A percentile compares a stretch with the other conserved stretches of the same genome.
phyloP scores from a whole-genome alignment of 148 eudicot species.

The Cornus controversa region DNA sequence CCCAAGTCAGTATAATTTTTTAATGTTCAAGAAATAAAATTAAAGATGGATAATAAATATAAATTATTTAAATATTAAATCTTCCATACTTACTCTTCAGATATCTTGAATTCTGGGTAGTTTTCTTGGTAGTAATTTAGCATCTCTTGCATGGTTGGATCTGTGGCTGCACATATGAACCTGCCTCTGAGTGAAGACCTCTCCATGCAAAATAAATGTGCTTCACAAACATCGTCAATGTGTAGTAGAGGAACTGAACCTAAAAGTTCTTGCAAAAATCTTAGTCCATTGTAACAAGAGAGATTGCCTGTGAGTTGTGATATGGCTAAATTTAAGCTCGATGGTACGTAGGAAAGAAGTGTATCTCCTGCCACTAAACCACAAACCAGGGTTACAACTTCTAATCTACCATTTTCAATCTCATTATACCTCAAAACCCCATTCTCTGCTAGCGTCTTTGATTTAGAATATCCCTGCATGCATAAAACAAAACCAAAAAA shows the following conservation, averaged over 20 bases:
- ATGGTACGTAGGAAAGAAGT: conserved; percentile 21
- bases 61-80: too few relatives aligned
- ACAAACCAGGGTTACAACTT: conserved; percentile 37
- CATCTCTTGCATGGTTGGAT: background rate
- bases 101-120: background rate
- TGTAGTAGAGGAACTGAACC: conserved; percentile 48
- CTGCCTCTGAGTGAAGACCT: conserved; percentile 27
- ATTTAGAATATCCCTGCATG: conserved; percentile 27
- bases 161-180: conserved; percentile 29
- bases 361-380: conserved; percentile 61
- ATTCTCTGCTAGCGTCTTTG: conserved; percentile 40
- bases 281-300: background rate
- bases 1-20: too few relatives aligned
- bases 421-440: conserved; percentile 26
- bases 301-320: conserved; percentile 23
- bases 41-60: too few relatives aligned
- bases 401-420: conserved; percentile 12
- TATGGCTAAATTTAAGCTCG: background rate
- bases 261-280: conserved; percentile 29
- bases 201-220: conserved; percentile 54
- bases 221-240: conserved; percentile 49
- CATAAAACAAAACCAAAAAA: too few relatives aligned
- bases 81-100: background rate
- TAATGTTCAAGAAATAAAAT: too few relatives aligned
- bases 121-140: background rate